Evolutionary conservation across 2,329 filamentous ascomycete genomes (phyloP).

Genomic region (Alternaria gaisen): DNA sequence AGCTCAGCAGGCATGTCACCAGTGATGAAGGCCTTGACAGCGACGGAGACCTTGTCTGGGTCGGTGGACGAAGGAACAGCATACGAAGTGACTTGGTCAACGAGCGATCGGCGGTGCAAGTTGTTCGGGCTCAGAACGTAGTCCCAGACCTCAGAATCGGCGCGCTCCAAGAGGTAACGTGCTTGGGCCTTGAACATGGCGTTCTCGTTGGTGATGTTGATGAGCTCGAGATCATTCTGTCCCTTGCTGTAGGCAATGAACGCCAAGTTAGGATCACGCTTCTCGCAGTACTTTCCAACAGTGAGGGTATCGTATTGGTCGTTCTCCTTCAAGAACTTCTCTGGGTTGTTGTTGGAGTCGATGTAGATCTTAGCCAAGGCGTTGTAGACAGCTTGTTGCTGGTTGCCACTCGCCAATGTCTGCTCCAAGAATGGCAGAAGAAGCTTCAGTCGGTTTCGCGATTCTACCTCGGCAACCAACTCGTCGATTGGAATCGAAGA

Average conservation of each 20-base stretch:
- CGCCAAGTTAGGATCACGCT: constrained; percentile 93
- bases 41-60: constrained; percentile 92
- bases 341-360: constrained; percentile 96
- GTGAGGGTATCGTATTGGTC: constrained; percentile 92
- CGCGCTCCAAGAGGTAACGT: constrained; percentile 89
- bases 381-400: constrained; percentile 96
- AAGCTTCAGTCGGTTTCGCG: constrained; percentile 92
- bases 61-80: constrained; percentile 86
- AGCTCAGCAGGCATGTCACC: constrained; percentile 92
- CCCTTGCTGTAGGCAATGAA: constrained; percentile 97
- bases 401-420: constrained; percentile 86
- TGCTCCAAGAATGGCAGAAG: constrained; percentile 95
- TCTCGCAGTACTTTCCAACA: constrained; percentile 98
- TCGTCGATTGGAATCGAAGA: constrained; percentile 91
- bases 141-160: constrained; percentile 88
- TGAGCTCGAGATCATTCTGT: constrained; percentile 95
- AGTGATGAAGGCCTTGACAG: constrained; percentile 90
- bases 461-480: constrained; percentile 93
- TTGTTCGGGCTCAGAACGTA: constrained; percentile 98
- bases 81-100: constrained; percentile 95
- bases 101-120: constrained; percentile 88
- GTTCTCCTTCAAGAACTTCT: constrained; percentile 97
- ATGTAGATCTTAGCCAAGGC: constrained; percentile 99
- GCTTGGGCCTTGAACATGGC: constrained; percentile 99
- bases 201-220: constrained; percentile 98